Conservation (phyloP, 495 filamentous ascomycete species). For the Durotheca rogersii region DNA sequence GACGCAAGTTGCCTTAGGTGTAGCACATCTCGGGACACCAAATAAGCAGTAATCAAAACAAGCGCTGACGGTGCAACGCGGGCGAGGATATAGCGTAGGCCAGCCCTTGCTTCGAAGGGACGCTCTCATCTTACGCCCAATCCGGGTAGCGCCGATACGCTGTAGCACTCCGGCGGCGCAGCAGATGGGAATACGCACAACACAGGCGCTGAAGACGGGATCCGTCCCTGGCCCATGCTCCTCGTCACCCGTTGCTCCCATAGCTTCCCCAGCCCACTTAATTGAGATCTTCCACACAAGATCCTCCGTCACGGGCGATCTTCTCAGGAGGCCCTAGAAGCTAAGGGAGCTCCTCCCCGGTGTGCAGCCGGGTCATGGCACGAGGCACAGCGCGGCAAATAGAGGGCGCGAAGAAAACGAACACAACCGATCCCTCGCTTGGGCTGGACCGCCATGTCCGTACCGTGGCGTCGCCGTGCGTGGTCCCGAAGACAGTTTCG, state of each 20-base stretch:
- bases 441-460: constrained; percentile 9
- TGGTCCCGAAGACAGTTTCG: constrained; percentile 18
- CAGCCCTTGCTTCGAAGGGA: constrained; percentile 11
- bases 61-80: constrained; percentile 8
- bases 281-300: constrained; percentile 25
- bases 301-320: constrained; percentile 31
- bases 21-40: constrained; percentile 14
- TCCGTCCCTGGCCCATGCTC: neutral
- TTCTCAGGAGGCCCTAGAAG: constrained; percentile 22
- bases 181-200: neutral
- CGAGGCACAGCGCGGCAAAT: constrained; percentile 16
- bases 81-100: constrained; percentile 8
- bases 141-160: neutral
- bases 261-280: constrained; percentile 22
- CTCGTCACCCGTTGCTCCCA: neutral
- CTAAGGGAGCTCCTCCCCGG: no score
- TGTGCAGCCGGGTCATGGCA: no score
- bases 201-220: neutral
- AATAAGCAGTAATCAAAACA: constrained; percentile 6
- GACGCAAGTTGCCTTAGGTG: constrained; percentile 13
- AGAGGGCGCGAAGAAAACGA: neutral
- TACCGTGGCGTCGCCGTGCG: constrained; percentile 10
- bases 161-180: neutral
- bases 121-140: neutral
- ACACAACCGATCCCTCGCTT: constrained; percentile 1